These are phyloP conservation scores for Thraustotheca clavata DNA, from an alignment of 352 stramenopile species.

Conservation along the genomic window DNA sequence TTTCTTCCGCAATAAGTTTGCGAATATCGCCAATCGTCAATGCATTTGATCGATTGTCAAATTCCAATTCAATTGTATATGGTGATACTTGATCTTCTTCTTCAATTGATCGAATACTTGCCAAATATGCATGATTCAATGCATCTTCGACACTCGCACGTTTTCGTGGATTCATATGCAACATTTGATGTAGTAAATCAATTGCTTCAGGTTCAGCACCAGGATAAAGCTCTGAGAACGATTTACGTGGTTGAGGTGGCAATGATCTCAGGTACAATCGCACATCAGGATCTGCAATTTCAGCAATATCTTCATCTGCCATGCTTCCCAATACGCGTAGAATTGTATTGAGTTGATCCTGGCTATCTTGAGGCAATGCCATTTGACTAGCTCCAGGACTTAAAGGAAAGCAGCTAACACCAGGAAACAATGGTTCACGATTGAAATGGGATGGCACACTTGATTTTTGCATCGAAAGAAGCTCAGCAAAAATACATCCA, in stretches of 20 bases:
- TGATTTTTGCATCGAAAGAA: slow-evolving; percentile 95
- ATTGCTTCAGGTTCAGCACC: slow-evolving; percentile 74
- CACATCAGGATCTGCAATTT: slow-evolving; percentile 78
- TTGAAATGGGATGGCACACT: slow-evolving; percentile 92
- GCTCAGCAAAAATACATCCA: slow-evolving; percentile 93
- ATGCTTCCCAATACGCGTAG: slow-evolving; percentile 83
- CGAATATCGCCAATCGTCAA: slow-evolving; percentile 75
- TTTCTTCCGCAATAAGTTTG: slow-evolving; percentile 69
- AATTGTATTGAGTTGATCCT: slow-evolving; percentile 82
- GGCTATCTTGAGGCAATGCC: slow-evolving; percentile 70
- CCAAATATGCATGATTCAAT: slow-evolving; percentile 75
- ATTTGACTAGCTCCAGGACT: slow-evolving; percentile 67
- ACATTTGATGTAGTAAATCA: slow-evolving; percentile 70
- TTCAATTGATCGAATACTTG: slow-evolving; percentile 75
- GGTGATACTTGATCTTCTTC: slow-evolving; percentile 73
- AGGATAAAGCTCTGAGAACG: slow-evolving; percentile 78
- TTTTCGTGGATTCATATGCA: slow-evolving; percentile 81
- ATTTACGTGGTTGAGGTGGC: slow-evolving; percentile 52
- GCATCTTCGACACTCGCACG: slow-evolving; percentile 72
- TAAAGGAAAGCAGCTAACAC: slow-evolving; percentile 85
- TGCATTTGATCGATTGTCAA: slow-evolving; percentile 65
- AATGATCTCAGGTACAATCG: slow-evolving; percentile 74
- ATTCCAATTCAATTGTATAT: slow-evolving; percentile 73
- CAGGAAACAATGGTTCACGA: slow-evolving; percentile 90
- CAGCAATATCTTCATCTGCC: slow-evolving; percentile 73